Conservation (phyloP, 2,329 filamentous ascomycete species). For the Coniochaeta sp. region DNA sequence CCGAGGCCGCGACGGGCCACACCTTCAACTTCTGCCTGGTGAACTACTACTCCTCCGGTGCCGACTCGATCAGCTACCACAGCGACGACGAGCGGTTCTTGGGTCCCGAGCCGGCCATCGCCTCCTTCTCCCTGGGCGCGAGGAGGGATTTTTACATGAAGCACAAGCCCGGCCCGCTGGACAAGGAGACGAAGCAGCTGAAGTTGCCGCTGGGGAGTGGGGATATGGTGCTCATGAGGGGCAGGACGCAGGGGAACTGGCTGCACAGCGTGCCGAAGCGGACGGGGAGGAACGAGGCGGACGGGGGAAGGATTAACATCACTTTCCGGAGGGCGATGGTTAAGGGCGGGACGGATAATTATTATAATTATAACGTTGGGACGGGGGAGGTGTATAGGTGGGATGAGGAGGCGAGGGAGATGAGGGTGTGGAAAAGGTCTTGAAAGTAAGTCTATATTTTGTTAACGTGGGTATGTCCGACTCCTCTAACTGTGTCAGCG, state of each 20-base stretch:
- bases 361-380: constrained; percentile 79
- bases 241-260: constrained; percentile 69
- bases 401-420: constrained; percentile 48
- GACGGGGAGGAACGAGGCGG: constrained; percentile 54
- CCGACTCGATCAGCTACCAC: constrained; percentile 73
- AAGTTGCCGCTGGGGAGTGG: constrained; percentile 55
- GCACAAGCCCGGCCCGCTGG: constrained; percentile 53
- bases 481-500: too few species aligned
- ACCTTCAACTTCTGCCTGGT: constrained; percentile 74
- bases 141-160: constrained; percentile 72
- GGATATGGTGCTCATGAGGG: constrained; percentile 75
- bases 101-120: constrained; percentile 62
- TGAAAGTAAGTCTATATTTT: not conserved
- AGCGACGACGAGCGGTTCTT: constrained; percentile 76
- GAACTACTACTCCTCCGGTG: constrained; percentile 74
- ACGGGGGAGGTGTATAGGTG: constrained; percentile 61
- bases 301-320: constrained; percentile 66
- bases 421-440: constrained; percentile 30
- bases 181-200: constrained; percentile 31
- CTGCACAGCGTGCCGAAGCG: constrained; percentile 73
- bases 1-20: constrained; percentile 60
- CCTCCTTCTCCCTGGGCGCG: constrained; percentile 67
- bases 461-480: constrained; percentile 9
- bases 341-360: constrained; percentile 70
- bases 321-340: constrained; percentile 68